Conservation (phyloP, 352 stramenopile genomes). For the Pythium apleroticum region DNA sequence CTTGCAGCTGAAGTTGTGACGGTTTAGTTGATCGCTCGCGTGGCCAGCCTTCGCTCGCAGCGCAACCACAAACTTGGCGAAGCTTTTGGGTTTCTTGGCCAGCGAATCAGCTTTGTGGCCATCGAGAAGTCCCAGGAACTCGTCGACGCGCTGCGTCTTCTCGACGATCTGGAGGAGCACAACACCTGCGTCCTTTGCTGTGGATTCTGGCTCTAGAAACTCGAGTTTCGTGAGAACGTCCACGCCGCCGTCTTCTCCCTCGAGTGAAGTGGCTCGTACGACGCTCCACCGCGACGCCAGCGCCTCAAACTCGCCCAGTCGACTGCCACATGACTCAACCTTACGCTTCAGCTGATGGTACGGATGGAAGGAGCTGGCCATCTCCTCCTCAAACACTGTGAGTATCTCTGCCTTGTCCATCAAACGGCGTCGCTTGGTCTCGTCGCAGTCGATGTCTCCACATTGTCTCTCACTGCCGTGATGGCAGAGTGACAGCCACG, state of each 20-base stretch:
- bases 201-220: not conserved
- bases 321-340: constrained; percentile 10
- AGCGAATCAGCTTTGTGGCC: not conserved
- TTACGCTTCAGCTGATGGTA: constrained; percentile 47
- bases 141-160: constrained; percentile 13
- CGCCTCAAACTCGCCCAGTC: constrained; percentile 25
- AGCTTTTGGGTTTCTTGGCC: constrained; percentile 16
- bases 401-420: not conserved
- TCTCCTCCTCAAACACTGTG: constrained; percentile 1
- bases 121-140: constrained; percentile 3
- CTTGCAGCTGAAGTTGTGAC: constrained; percentile 2
- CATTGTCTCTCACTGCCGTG: not conserved
- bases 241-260: not conserved
- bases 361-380: constrained; percentile 55
- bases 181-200: not conserved
- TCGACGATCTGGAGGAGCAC: constrained; percentile 12
- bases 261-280: constrained; percentile 15
- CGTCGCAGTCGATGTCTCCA: not conserved
- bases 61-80: constrained; percentile 6
- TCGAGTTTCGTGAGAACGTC: constrained; percentile 8
- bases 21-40: not conserved
- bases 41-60: not conserved
- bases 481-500: constrained; percentile 25
- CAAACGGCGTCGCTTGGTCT: not conserved
- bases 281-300: constrained; percentile 29